Evolutionary conservation across 495 filamentous ascomycete genomes (phyloP).

Genomic region (Aspergillus campestris): DNA sequence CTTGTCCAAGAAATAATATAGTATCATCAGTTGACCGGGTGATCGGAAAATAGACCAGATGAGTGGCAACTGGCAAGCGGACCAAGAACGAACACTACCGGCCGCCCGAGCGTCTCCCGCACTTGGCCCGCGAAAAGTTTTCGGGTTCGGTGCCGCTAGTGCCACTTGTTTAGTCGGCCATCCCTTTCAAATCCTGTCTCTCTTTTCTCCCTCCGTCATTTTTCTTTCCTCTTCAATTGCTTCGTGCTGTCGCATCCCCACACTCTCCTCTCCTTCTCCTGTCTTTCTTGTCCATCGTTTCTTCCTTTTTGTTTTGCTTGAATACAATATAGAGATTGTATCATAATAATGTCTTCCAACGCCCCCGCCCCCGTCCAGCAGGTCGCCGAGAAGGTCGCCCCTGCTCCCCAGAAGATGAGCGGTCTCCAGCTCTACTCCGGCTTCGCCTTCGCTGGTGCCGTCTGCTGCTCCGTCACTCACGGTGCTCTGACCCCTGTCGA

Average conservation of each 20-base stretch:
- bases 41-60: constrained; percentile 12
- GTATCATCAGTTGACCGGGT: constrained; percentile 25
- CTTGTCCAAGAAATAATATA: too few relatives aligned
- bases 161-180: constrained; percentile 11
- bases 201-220: constrained; percentile 18
- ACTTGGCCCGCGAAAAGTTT: constrained; percentile 37
- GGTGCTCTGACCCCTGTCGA: constrained; percentile 87
- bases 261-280: constrained; percentile 7
- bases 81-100: neutral
- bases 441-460: constrained; percentile 87
- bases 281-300: constrained; percentile 11
- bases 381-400: constrained; percentile 14
- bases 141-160: constrained; percentile 16
- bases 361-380: constrained; percentile 32
- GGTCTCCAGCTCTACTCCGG: constrained; percentile 60
- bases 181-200: constrained; percentile 30
- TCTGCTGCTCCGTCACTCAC: constrained; percentile 94
- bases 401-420: constrained; percentile 37
- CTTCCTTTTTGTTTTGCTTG: constrained; percentile 6
- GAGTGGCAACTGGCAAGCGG: constrained; percentile 1
- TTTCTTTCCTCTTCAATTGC: constrained; percentile 18
- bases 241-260: constrained; percentile 8
- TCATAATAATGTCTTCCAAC: constrained; percentile 35
- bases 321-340: too few relatives aligned
- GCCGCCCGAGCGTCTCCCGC: constrained; percentile 16